phyloP scores from a whole-genome alignment of 1,284 basidiomycete species.

The Trichosporon sp. region DNA sequence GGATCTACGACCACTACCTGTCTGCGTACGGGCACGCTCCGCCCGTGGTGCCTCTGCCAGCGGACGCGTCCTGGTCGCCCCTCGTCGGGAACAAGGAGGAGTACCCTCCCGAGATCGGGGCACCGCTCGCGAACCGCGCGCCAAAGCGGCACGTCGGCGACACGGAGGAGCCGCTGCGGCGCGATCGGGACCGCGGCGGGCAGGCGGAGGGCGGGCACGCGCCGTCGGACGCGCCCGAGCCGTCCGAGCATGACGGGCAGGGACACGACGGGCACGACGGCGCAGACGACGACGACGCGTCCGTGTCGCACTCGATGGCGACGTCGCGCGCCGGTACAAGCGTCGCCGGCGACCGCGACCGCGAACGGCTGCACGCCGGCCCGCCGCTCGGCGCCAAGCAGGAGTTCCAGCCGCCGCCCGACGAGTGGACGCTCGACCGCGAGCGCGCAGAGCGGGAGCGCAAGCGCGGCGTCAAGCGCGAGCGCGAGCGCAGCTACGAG shows the following conservation, averaged over 20 bases:
- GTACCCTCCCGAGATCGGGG: constrained; percentile 15
- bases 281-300: background rate
- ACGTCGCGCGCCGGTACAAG: background rate
- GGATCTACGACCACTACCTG: constrained; percentile 21
- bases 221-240: background rate
- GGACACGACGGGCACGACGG: background rate
- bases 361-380: background rate
- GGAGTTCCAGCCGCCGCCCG: constrained; percentile 3
- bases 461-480: background rate
- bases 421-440: background rate
- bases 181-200: background rate
- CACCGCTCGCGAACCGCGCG: background rate
- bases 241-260: background rate
- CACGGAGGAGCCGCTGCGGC: background rate
- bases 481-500: constrained; percentile 4
- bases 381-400: background rate
- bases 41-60: constrained; percentile 13
- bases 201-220: background rate
- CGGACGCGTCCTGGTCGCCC: constrained; percentile 19
- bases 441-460: background rate
- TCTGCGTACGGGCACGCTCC: constrained; percentile 13
- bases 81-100: constrained; percentile 14
- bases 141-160: background rate
- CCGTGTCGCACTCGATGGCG: background rate
- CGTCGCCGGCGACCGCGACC: background rate